Base-by-base conservation (phyloP, 495 filamentous ascomycete species). In the Thermochaetoides thermophila region DNA sequence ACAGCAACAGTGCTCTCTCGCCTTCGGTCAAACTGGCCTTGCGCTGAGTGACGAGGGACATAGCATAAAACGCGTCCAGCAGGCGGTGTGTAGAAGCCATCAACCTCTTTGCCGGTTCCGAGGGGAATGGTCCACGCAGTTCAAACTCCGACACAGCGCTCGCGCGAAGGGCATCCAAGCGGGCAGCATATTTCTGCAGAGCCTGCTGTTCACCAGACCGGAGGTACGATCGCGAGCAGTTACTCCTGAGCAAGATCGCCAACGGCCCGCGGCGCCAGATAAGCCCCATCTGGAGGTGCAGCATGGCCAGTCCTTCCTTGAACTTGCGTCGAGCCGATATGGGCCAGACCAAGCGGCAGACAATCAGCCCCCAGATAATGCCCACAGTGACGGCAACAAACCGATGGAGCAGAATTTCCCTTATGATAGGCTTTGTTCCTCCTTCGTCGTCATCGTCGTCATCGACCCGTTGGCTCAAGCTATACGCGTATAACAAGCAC, bases 201-300 rank as follows among this genome's bases (percentile, higher is more conserved):
- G 67, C 70, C 9, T 81, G 67, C 50, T 87, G 84, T 53, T 96
- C 89, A 11, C 76, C 68, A 1, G 83, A 68, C 40, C 75, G 77
- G 66, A 93, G 80, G 51, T 92, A 95, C 7, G 69, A 61, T 13
- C 74, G 61, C 7, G 58, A 56, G 32, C 64, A 55, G 29, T 64
- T 52, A 29, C 54, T 63, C 9, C 59, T 51, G 1, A 82, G 64
- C 18, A 91, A 69, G 10, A 69, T 70, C 1, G 78, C 75, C 11
- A 97, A 61, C 0, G 89, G 89, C n/a, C 89, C 85, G n/a, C 82
- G 73, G 50, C 81, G 85, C 89, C 89, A 97, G 35, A 95, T 81
- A 12, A 96, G 63, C n/a, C 79, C 80, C 81, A 97, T 84, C 22
- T 85, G 76, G 10, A 97, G 66, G 74, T 87, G 94, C 8, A 97